Evolutionary conservation across 176 grass and related monocot genomes (phyloP).

Genomic region (Musa troglodytarum): DNA sequence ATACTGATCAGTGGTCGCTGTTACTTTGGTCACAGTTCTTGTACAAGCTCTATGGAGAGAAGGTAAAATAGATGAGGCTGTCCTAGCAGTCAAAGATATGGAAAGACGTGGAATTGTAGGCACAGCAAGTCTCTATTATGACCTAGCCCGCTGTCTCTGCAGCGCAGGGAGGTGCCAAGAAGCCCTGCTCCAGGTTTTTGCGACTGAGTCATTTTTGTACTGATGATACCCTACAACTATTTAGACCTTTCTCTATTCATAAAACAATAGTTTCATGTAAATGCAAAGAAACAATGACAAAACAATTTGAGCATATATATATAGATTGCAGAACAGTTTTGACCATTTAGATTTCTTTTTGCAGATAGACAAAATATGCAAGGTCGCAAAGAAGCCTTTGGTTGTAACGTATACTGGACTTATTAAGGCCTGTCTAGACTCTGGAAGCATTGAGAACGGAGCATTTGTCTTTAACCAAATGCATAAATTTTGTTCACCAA

Average conservation of each 20-base stretch:
- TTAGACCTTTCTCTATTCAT: slow-evolving; percentile 7
- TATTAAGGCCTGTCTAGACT: slow-evolving; percentile 75
- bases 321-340: slow-evolving; percentile 5
- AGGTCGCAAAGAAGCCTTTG: slow-evolving; percentile 93
- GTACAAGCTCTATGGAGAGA: slow-evolving; percentile 92
- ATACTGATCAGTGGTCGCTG: slow-evolving; percentile 3
- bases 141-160: slow-evolving; percentile 90
- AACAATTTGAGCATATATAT: neutral
- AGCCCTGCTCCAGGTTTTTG: slow-evolving; percentile 76
- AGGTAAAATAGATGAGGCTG: slow-evolving; percentile 78
- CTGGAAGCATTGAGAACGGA: slow-evolving; percentile 71
- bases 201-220: neutral
- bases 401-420: slow-evolving; percentile 93
- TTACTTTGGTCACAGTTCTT: slow-evolving; percentile 45
- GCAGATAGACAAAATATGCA: slow-evolving; percentile 93
- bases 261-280: neutral
- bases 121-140: slow-evolving; percentile 93
- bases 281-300: neutral
- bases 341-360: slow-evolving; percentile 18
- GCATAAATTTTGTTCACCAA: slow-evolving; percentile 76
- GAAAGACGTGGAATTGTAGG: slow-evolving; percentile 86
- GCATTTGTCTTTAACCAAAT: slow-evolving; percentile 75
- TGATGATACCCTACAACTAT: neutral
- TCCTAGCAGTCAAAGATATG: slow-evolving; percentile 81
- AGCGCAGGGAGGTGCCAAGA: slow-evolving; percentile 75